phyloP scores from a whole-genome alignment of 2,329 filamentous ascomycete genomes.

The Aspergillus aculeatus region DNA sequence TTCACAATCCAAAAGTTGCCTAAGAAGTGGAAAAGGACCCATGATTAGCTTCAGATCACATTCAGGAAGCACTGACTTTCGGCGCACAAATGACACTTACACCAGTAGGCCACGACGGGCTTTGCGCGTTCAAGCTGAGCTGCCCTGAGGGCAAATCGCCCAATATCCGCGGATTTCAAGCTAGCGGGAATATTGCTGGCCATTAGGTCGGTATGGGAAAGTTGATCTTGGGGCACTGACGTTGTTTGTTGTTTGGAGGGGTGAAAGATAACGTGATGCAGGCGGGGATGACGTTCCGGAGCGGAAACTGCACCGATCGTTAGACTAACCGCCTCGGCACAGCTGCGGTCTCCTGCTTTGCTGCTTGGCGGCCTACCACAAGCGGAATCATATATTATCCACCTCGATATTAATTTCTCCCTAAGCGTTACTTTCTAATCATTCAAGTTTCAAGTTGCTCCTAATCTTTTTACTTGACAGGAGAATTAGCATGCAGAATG shows the following conservation, averaged over 20 bases:
- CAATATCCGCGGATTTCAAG: conserved; percentile 77
- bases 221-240: neutral
- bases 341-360: neutral
- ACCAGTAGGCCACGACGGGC: conserved; percentile 92
- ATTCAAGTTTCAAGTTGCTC: neutral
- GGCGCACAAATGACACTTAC: conserved; percentile 54
- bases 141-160: conserved; percentile 78
- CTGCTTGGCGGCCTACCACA: too few relatives aligned
- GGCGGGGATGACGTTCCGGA: conserved; percentile 25
- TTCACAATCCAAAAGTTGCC: conserved; percentile 92
- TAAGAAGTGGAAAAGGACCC: conserved; percentile 35
- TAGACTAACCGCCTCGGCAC: neutral
- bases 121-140: conserved; percentile 80
- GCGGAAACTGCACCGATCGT: conserved; percentile 5
- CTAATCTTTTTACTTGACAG: too few relatives aligned
- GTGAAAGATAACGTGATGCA: conserved; percentile 10
- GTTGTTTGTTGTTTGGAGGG: neutral
- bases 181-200: conserved; percentile 67
- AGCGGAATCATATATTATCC: neutral
- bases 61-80: neutral
- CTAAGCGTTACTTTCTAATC: neutral
- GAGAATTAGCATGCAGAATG: too few relatives aligned
- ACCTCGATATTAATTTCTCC: neutral
- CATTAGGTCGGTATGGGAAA: conserved; percentile 53
- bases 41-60: conserved; percentile 19